Base-by-base conservation (phyloP, 2,329 filamentous ascomycete species). In the Chlorencoelia australis region DNA sequence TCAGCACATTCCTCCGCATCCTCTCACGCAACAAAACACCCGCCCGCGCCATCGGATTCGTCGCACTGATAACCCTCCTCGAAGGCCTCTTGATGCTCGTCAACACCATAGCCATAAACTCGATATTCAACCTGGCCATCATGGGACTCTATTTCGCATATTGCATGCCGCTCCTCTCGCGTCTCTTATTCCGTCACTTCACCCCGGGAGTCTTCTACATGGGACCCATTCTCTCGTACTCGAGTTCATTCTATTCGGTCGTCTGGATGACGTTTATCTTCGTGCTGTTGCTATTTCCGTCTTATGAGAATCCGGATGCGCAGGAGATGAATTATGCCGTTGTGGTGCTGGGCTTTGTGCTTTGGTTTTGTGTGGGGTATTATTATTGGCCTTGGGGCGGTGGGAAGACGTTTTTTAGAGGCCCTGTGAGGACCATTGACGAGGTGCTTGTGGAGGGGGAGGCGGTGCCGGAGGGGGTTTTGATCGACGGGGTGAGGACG, bases 61-160 rank as follows among this genome's bases (percentile, higher is more conserved):
- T 52, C 8, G 52, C 50, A 4, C 14, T 52, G 10, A 42, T 48
- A 18, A 46, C 51, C 2, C 45, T 55, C 7, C 20, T 40, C 10
- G 54, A 56, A 46, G 54, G 54, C 4, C 51, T 56, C 17, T 50
- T 56, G 17, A 56, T 56, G 51, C 47, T 56, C 36, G 46, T 56
- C 26, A 56, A 55, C 33, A 50, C 52, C 16, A 53, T 56, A 34
- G 44, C 54, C 36, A 52, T 57, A 30, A 47, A 60, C 47, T 52
- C 52, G 13, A 49, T 55, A 33, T 55, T 58, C 47, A 52, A 59
- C 44, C 40, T 56, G 13, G 52, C 53, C 3, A 56, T 56, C 27
- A 56, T 55, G 51, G 54, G 54, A 11, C 48, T 56, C 18, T 56
- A 56, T 40, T 55, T 56, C 29, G 53, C 54, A 6, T 56, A 56